phyloP scores from a whole-genome alignment of 768 basidiomycete species.

The Hydnomerulius pinastri region DNA sequence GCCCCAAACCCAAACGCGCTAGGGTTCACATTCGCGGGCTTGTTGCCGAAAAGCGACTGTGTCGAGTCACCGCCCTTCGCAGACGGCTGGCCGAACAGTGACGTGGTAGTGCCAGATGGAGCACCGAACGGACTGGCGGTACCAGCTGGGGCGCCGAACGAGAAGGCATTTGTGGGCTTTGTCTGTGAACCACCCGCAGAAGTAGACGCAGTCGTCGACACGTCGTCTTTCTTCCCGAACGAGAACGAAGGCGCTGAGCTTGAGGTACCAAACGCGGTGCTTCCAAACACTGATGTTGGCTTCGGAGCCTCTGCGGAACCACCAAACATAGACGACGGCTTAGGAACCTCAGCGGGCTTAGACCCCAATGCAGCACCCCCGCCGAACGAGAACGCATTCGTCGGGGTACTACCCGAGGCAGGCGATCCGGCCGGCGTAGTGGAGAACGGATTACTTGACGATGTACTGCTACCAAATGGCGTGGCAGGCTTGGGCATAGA shows the following conservation, averaged over 20 bases:
- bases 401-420: slow-evolving; percentile 9
- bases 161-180: slow-evolving; percentile 30
- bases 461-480: slow-evolving; percentile 13
- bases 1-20: slow-evolving; percentile 37
- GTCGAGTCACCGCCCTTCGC: slow-evolving; percentile 5
- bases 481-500: slow-evolving; percentile 19
- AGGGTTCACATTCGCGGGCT: slow-evolving; percentile 18
- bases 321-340: slow-evolving; percentile 19
- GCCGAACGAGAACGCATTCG: slow-evolving; percentile 20
- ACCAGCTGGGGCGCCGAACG: slow-evolving; percentile 12
- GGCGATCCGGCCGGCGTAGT: slow-evolving; percentile 19
- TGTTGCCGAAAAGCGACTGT: slow-evolving; percentile 13
- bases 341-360: slow-evolving; percentile 17
- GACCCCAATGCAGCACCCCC: slow-evolving; percentile 12
- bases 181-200: slow-evolving; percentile 16
- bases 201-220: background rate
- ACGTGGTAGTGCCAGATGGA: slow-evolving; percentile 6
- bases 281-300: slow-evolving; percentile 4
- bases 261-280: slow-evolving; percentile 5
- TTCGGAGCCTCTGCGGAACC: slow-evolving; percentile 7
- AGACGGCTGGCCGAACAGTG: slow-evolving; percentile 13
- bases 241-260: slow-evolving; percentile 11
- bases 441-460: slow-evolving; percentile 17
- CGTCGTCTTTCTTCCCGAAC: slow-evolving; percentile 21
- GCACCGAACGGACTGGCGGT: slow-evolving; percentile 6